Percentiles rank a stretch among this genome's conserved stretches.
Evolutionary conservation across 1,284 basidiomycete genomes (phyloP).

Genomic region (Cryptococcus amylolentus): DNA sequence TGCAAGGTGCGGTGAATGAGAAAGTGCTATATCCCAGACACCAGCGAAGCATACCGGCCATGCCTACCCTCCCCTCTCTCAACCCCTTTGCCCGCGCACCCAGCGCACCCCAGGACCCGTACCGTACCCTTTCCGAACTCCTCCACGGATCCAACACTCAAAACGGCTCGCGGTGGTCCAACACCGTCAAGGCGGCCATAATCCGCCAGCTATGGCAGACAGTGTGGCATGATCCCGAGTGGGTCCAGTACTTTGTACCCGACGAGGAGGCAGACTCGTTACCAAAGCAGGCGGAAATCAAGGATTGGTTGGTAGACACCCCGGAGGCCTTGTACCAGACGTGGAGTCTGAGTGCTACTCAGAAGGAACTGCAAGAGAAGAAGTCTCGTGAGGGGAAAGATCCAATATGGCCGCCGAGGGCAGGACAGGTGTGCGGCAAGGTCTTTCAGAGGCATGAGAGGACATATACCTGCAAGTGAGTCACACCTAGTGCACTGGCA

Average conservation of each 20-base stretch:
- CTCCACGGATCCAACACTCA: constrained; percentile 11
- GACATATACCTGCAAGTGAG: constrained; percentile 87
- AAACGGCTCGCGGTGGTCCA: constrained; percentile 12
- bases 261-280: background rate
- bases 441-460: constrained; percentile 56
- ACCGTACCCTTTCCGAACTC: constrained; percentile 21
- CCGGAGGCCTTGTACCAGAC: constrained; percentile 6
- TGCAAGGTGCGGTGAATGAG: too few species aligned
- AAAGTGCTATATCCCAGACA: background rate
- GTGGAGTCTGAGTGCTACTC: constrained; percentile 26
- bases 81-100: constrained; percentile 13
- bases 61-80: background rate
- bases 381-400: constrained; percentile 14
- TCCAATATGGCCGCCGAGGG: constrained; percentile 15
- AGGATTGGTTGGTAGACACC: constrained; percentile 8
- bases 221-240: constrained; percentile 31
- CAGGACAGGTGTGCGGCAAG: constrained; percentile 38
- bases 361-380: constrained; percentile 21
- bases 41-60: too few species aligned
- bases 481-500: constrained; percentile 13
- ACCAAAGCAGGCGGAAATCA: background rate
- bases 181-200: constrained; percentile 24
- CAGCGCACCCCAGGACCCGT: constrained; percentile 14
- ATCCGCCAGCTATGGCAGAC: constrained; percentile 31
- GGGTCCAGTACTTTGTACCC: constrained; percentile 21